phyloP scores from a whole-genome alignment of 352 stramenopile species.

The Discostella stelligera region DNA sequence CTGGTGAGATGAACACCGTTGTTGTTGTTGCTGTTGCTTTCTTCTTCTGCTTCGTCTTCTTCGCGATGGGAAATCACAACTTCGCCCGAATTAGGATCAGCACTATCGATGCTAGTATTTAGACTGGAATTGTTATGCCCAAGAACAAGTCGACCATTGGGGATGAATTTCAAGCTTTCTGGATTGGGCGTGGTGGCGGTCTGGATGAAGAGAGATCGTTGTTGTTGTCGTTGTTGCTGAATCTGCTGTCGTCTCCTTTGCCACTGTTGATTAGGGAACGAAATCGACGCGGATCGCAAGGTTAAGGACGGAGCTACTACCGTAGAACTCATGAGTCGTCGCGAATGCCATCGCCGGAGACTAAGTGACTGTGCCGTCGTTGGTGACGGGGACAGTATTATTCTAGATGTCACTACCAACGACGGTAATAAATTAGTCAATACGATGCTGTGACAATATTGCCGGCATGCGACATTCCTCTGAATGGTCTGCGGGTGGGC shows the following conservation, averaged over 20 bases:
- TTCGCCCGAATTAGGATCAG: not conserved
- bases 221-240: constrained; percentile 16
- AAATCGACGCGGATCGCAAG: not conserved
- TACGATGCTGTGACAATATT: not conserved
- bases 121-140: constrained; percentile 33
- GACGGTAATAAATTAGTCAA: not conserved
- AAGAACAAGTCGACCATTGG: constrained; percentile 88
- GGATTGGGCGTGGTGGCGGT: constrained; percentile 98
- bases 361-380: not conserved
- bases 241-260: not conserved
- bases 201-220: constrained; percentile 94
- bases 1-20: constrained; percentile 62
- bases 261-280: not conserved
- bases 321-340: not conserved
- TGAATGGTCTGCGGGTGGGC: not conserved
- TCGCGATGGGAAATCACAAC: constrained; percentile 6
- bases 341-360: not conserved
- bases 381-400: not conserved
- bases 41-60: constrained; percentile 6
- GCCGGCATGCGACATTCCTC: not conserved
- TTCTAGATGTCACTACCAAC: not conserved
- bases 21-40: constrained; percentile 35
- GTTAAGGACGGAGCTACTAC: not conserved
- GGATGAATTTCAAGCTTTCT: constrained; percentile 97
- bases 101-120: constrained; percentile 6